Conservation (phyloP, 148 eudicot genomes). For the Dianthus caryophyllus region DNA sequence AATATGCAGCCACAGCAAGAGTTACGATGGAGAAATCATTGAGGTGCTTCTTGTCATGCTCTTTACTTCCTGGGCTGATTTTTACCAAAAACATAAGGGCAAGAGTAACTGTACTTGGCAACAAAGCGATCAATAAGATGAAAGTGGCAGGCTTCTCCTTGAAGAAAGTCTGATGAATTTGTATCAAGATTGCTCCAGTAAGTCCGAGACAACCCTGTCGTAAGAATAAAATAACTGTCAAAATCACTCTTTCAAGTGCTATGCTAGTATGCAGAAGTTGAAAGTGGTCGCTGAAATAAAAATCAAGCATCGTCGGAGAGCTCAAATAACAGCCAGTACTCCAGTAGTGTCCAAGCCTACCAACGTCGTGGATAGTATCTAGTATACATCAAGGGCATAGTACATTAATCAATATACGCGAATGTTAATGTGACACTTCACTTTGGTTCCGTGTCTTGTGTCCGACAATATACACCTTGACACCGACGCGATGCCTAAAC, state of each 20-base stretch:
- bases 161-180: constrained; percentile 60
- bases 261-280: neutral
- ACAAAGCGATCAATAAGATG: constrained; percentile 70
- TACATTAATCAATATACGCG: neutral
- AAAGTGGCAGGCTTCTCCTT: constrained; percentile 51
- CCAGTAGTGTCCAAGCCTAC: neutral
- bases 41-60: constrained; percentile 57
- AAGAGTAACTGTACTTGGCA: constrained; percentile 51
- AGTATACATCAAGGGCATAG: neutral
- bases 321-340: neutral
- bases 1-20: constrained; percentile 58
- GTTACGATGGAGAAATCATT: constrained; percentile 59
- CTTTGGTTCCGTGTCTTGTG: too few relatives aligned
- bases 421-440: neutral
- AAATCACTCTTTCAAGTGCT: neutral
- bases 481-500: too few relatives aligned
- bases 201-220: constrained; percentile 85
- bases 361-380: neutral
- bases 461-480: too few relatives aligned
- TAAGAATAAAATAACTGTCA: constrained; percentile 1
- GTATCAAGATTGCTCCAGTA: constrained; percentile 85
- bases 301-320: neutral
- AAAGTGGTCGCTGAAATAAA: neutral
- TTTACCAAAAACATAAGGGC: constrained; percentile 63
- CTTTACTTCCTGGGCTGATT: constrained; percentile 31